A percentile compares a stretch with the other conserved stretches of the same genome.
These are phyloP conservation scores for Saturnispora zaruensis DNA, from an alignment of 805 yeast species.

Conservation along the genomic window DNA sequence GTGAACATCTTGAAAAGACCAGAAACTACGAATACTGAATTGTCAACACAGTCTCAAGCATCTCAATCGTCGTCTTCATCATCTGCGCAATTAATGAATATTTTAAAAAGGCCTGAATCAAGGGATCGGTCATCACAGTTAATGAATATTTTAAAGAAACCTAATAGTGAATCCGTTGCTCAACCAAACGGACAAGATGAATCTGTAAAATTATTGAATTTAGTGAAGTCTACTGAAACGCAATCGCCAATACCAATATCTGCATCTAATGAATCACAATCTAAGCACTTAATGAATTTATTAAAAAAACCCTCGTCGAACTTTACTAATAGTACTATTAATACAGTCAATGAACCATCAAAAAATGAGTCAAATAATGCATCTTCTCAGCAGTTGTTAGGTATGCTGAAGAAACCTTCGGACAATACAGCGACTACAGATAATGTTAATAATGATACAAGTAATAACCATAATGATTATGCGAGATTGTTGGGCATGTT, in stretches of 20 bases:
- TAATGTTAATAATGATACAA: not conserved
- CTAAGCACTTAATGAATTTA: not conserved
- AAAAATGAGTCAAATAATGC: not conserved
- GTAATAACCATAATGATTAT: not conserved
- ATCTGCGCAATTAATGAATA: not conserved
- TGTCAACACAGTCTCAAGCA: not conserved
- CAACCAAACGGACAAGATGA: not conserved
- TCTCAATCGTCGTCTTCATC: constrained; percentile 1
- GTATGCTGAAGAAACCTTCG: not conserved
- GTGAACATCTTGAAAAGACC: constrained; percentile 5
- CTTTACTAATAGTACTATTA: not conserved
- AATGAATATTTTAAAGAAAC: constrained; percentile 5
- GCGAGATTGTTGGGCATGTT: constrained; percentile 2
- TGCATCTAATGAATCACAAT: not conserved
- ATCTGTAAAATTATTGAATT: constrained; percentile 1
- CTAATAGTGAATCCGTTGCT: not conserved
- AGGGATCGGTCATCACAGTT: not conserved
- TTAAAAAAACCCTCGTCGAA: not conserved
- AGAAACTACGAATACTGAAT: not conserved
- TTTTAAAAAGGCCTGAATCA: not conserved
- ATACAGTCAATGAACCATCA: not conserved
- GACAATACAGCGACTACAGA: not conserved
- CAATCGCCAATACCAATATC: not conserved
- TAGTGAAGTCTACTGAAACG: constrained; percentile 2
- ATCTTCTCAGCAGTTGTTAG: constrained; percentile 1